Base-by-base conservation (phyloP, 306 rosid genomes). In the Medicago arabica region DNA sequence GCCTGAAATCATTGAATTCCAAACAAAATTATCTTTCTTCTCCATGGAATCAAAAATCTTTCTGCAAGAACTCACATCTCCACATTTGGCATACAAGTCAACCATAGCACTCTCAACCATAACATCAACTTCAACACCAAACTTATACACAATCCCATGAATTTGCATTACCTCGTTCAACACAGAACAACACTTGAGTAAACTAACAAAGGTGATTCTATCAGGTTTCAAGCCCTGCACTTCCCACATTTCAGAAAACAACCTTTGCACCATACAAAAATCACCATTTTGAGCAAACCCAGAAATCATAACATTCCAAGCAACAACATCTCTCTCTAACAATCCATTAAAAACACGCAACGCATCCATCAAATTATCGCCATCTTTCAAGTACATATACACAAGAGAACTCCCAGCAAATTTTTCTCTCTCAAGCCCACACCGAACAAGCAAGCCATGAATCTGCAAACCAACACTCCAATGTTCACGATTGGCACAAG, bases 261-360 rank as follows among this genome's bases (percentile, higher is more conserved):
- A 80, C 79, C 75, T 73, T 17, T 64, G 69, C 65, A 82, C 90
- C 83, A 17, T 67, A 55, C 34, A 28, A 58, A 63, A 79, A 31
- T 82, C 79, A 8, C 86, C 88, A 69, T 61, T 86, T 74, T 71
- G 82, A 79, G 85, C 88, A 82, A 82, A 80, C 61, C 86, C 90
- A 77, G 86, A 79, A 74, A 84, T 76, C 86, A 87, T 80, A 69
- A 87, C 83, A 87, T 87, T 87, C 90, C 88, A 87, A 21, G 86
- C 73, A 73, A 87, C 85, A 40, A 63, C 47, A 68, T 87, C 90
- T 69, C 77, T 84, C 76, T 69, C 86, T 74, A 75, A 76, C 80
- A 84, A 61, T 12, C 76, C 86, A 66, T 74, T 8, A 70, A 87
- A 87, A 50, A 73, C 78, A 60, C 36, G 61, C 62, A 47, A 79